These are phyloP conservation scores for Sarcomyxa edulis DNA, from an alignment of 768 basidiomycete genomes.

Conservation along the genomic window DNA sequence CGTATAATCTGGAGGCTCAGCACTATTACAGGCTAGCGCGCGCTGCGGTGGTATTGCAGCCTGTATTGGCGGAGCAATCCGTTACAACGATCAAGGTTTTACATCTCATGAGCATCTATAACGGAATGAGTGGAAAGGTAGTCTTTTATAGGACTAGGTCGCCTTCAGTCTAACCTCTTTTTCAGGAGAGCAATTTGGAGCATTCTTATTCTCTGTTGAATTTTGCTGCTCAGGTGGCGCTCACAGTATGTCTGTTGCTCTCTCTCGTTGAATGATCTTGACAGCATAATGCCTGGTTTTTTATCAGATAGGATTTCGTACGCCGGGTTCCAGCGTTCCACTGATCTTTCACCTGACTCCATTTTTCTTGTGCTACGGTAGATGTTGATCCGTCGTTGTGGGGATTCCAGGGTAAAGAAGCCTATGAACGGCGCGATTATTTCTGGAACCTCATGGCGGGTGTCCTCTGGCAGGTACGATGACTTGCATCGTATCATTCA, in stretches of 20 bases:
- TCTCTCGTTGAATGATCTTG: too few relatives aligned
- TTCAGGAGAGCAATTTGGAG: conserved; percentile 44
- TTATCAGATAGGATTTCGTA: conserved; percentile 39
- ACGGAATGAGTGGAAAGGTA: conserved; percentile 49
- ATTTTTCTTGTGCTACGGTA: conserved; percentile 13
- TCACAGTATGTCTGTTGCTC: conserved; percentile 31
- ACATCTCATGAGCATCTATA: conserved; percentile 50
- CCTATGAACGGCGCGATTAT: conserved; percentile 47
- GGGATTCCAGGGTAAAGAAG: conserved; percentile 43
- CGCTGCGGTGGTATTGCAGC: conserved; percentile 40
- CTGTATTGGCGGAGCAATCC: conserved; percentile 37
- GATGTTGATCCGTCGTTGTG: conserved; percentile 48
- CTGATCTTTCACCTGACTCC: neutral
- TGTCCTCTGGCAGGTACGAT: conserved; percentile 46
- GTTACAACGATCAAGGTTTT: conserved; percentile 42
- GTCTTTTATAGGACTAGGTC: too few relatives aligned
- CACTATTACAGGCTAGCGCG: conserved; percentile 45
- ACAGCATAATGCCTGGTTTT: conserved; percentile 5
- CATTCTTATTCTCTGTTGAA: conserved; percentile 40
- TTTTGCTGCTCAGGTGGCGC: conserved; percentile 42
- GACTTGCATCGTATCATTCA: neutral
- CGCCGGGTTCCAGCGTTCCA: too few relatives aligned
- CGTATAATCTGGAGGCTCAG: conserved; percentile 47
- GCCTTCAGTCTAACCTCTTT: too few relatives aligned
- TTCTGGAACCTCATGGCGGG: conserved; percentile 49